Evolutionary conservation across 1,284 basidiomycete species (phyloP), one percentile per base, ranked within the genome.

Genomic region (Tilletia indica): DNA sequence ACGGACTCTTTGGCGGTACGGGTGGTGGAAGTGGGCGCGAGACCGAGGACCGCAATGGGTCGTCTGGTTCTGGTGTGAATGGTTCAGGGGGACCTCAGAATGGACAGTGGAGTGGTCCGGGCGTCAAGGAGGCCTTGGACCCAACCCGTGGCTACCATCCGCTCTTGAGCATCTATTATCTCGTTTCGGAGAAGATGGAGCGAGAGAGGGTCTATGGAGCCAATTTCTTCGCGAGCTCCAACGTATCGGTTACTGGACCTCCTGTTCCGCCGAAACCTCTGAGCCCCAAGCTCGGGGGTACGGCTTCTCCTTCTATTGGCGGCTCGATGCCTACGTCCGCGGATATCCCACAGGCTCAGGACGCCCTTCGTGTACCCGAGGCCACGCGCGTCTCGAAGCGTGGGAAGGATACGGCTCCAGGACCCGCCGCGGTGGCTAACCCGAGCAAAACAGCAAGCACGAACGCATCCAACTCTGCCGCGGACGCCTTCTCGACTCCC

Each of bases 61-160:
- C 74, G 4, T 64, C 61, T 4, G 61, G 61, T 14, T n/a, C 61
- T 4, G 61, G 71, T 31, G 68, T 69, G 31, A 36, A 48, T 19
- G 61, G 70, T 1, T 4, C 42, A 3, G 67, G 56, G 1, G 70
- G 56, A 42, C n/a, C 42, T 11, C 39, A 45, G 8, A 48, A 34
- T 21, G 49, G 68, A 38, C 48, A 42, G 16, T 68, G 68, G 68
- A n/a, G 11, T 25, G 48, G 68, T 8, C 34, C 39, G 11, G 38
- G 49, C 34, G 68, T 68, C 51, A 78, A 85, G 76, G 87, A 87
- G 70, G 84, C 85, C 1, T 79, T 87, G 12, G 95, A 99, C 82
- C 96, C 97, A 6, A 96, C 93, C 4, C 88, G 90, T 69, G 95
- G 94, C 2, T 99, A 93, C 86, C 94, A 98, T 84, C 95, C 94